These are phyloP conservation scores for Loxodes magnus DNA, from an alignment of 73 alveolate species.

Conservation along the genomic window DNA sequence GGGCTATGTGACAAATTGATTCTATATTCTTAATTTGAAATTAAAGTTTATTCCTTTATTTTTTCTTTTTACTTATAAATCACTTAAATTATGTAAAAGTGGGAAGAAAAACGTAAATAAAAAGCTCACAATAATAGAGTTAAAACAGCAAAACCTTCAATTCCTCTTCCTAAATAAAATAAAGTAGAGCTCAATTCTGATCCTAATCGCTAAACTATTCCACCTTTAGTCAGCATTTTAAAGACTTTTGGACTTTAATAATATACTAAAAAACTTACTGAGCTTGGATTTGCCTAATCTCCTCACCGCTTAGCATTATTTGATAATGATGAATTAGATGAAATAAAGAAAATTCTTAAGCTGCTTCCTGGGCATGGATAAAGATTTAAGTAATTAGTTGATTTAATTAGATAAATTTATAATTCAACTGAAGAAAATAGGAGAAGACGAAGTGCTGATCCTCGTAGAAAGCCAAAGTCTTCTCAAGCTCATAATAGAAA, in stretches of 20 bases:
- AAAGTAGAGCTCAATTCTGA: conserved; percentile 11
- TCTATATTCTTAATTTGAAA: too few species aligned
- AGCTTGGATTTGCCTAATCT: conserved; percentile 23
- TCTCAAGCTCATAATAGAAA: neutral
- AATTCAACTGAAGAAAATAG: neutral
- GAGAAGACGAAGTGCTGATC: neutral
- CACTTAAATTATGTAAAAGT: conserved; percentile 16
- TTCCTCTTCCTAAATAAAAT: conserved; percentile 5
- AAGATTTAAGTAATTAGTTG: conserved; percentile 1
- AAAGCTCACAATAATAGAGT: conserved; percentile 20
- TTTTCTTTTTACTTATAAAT: too few species aligned
- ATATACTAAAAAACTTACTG: conserved; percentile 15
- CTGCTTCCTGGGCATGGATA: conserved; percentile 29
- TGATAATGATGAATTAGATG: conserved; percentile 10
- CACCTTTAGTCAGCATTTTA: conserved; percentile 15
- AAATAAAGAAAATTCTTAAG: conserved; percentile 7
- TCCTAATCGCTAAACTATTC: neutral
- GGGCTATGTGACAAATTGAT: too few species aligned
- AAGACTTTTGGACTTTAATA: conserved; percentile 10
- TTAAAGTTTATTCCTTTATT: too few species aligned
- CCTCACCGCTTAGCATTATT: conserved; percentile 13
- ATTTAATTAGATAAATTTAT: neutral
- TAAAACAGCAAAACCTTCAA: conserved; percentile 17
- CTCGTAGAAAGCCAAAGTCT: neutral
- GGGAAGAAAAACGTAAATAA: conserved; percentile 16